Base-by-base conservation (phyloP, 306 rosid genomes). In the Pyrus betulifolia region DNA sequence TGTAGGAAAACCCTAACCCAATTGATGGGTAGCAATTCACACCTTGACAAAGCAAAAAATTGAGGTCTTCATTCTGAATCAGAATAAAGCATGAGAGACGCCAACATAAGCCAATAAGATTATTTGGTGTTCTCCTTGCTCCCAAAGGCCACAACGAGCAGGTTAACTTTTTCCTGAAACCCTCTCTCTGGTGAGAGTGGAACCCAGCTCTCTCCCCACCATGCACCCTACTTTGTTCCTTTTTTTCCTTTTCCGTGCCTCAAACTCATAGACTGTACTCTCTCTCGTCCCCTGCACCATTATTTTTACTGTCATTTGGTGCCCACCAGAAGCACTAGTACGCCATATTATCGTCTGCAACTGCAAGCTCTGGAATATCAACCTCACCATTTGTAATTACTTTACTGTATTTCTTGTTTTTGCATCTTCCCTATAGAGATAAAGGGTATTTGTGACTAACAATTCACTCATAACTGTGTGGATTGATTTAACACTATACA, bases 51-150 rank as follows among this genome's bases (percentile, higher is more conserved):
- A 1, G 54, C 54, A 49, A 49, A 35, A 35, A 35, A 35, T 35
- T 35, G 8, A 44, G 74, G 82, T 72, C 62, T 40, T 71, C 51
- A 31, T 74, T 78, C 60, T 28, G 27, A 21, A 8, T 78, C 70
- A 73, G 55, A 81, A 67, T 72, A 57, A 71, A 25, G 63, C 54
- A 33, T 28, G 60, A 44, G 64, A 81, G 17, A 44, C 11, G 33
- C 22, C 71, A 42, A 66, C 49, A 35, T 21, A 66, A 66, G 70
- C 49, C 70, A 66, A 35, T 66, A 21, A 66, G 70, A 35, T 21
- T 9, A 19, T 66, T 33, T 35, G 51, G 46, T 35, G 28, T 51
- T 66, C 27, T 35, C 49, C 21, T 66, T 66, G 27, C 46, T 19
- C 46, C 49, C 28, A 33, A 10, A 35, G 70, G 49, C 70, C 27